These are phyloP conservation scores for Sanghuangporus weigelae DNA, from an alignment of 1,284 basidiomycete genomes.

Conservation along the genomic window DNA sequence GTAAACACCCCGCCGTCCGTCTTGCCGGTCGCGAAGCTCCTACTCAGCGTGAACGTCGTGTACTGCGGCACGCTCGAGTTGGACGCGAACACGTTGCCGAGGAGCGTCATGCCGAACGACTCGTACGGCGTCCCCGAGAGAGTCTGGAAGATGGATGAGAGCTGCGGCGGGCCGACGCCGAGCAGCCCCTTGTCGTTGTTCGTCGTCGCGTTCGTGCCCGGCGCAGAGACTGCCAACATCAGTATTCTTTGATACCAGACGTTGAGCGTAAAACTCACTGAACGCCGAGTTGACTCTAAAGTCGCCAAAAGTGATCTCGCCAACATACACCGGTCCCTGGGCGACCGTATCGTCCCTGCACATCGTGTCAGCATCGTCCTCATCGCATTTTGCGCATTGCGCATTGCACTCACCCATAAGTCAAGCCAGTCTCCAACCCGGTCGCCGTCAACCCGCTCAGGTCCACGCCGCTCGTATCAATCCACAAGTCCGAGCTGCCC, in stretches of 20 bases:
- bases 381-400: background rate
- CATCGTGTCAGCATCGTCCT: background rate
- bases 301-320: constrained; percentile 14
- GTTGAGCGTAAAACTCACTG: constrained; percentile 5
- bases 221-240: constrained; percentile 14
- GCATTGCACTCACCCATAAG: constrained; percentile 13
- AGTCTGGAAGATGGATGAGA: constrained; percentile 11
- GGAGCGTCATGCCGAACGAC: constrained; percentile 12
- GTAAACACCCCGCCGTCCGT: constrained; percentile 18
- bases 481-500: constrained; percentile 18
- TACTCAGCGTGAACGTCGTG: constrained; percentile 18
- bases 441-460: constrained; percentile 7
- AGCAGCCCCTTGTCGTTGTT: constrained; percentile 18
- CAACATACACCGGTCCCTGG: constrained; percentile 10
- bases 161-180: constrained; percentile 17
- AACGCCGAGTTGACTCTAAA: constrained; percentile 15
- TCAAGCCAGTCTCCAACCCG: constrained; percentile 6
- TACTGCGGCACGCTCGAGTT: constrained; percentile 12
- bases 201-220: constrained; percentile 18
- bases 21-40: constrained; percentile 12
- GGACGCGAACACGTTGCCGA: constrained; percentile 15
- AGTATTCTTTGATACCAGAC: background rate
- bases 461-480: constrained; percentile 8
- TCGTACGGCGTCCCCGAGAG: constrained; percentile 6
- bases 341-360: constrained; percentile 16